Conservation (phyloP, 352 stramenopile species). For the Blastocystis sp. region DNA sequence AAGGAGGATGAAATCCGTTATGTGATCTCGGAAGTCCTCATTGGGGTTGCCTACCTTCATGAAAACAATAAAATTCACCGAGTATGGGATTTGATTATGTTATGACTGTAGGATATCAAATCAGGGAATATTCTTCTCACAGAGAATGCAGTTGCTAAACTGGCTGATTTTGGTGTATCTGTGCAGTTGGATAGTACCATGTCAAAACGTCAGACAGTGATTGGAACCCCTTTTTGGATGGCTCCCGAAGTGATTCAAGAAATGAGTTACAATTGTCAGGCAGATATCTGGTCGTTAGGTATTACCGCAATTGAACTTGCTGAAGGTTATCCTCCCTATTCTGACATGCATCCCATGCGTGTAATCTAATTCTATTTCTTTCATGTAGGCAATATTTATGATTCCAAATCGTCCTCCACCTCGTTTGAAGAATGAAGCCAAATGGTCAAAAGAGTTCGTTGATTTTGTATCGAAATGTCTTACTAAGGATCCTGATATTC, state of each 20-base stretch:
- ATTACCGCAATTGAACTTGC: conserved; percentile 59
- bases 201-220: conserved; percentile 92
- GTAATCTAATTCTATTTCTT: neutral
- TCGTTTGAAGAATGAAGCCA: conserved; percentile 70
- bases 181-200: conserved; percentile 89
- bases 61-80: conserved; percentile 65
- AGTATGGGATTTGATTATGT: conserved; percentile 77
- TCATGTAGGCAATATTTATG: conserved; percentile 84
- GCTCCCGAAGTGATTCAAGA: conserved; percentile 48
- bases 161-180: conserved; percentile 72
- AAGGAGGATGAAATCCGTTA: conserved; percentile 62
- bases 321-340: conserved; percentile 23
- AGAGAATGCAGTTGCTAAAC: conserved; percentile 64
- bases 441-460: conserved; percentile 68
- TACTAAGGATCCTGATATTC: conserved; percentile 75
- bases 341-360: conserved; percentile 81
- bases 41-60: conserved; percentile 65
- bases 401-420: conserved; percentile 86
- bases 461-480: conserved; percentile 81
- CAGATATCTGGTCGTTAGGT: conserved; percentile 67
- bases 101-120: conserved; percentile 68
- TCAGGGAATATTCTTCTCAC: conserved; percentile 66
- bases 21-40: neutral
- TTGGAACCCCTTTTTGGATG: conserved; percentile 70
- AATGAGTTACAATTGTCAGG: neutral